phyloP scores from a whole-genome alignment of 306 rosid genomes.

The Crataegus laevigata region DNA sequence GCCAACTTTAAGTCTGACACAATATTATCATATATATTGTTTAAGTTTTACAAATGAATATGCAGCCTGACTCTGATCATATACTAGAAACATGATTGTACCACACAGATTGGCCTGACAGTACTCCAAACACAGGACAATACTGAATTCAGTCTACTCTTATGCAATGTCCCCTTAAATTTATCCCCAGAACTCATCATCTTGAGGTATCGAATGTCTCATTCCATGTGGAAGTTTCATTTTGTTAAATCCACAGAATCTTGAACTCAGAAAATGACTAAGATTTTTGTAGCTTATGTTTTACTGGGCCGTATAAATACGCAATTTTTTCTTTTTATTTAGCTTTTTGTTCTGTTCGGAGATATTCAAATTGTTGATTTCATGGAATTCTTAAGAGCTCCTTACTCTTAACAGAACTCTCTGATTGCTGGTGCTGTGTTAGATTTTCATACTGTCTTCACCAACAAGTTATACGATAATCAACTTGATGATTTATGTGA shows the following conservation, averaged over 20 bases:
- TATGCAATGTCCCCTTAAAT: background rate
- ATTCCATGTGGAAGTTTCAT: background rate
- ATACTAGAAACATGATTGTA: background rate
- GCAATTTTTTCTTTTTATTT: background rate
- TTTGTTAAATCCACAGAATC: background rate
- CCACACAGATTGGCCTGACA: background rate
- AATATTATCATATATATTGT: too few species aligned
- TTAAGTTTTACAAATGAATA: background rate
- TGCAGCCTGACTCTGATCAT: background rate
- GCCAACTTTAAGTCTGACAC: background rate
- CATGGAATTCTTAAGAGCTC: background rate
- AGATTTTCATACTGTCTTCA: constrained; percentile 69
- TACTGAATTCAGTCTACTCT: background rate
- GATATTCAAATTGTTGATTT: background rate
- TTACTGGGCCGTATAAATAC: background rate
- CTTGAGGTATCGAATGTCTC: background rate
- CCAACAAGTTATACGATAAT: constrained; percentile 79
- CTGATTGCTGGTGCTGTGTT: constrained; percentile 55
- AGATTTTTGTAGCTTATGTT: background rate
- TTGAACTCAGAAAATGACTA: background rate
- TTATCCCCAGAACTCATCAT: background rate
- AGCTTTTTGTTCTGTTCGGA: background rate
- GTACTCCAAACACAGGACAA: background rate
- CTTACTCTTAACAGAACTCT: constrained; percentile 39
- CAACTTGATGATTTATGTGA: constrained; percentile 77